Base-by-base conservation (phyloP, 192 early-diverging fungal species). In the Linnemannia elongata region DNA sequence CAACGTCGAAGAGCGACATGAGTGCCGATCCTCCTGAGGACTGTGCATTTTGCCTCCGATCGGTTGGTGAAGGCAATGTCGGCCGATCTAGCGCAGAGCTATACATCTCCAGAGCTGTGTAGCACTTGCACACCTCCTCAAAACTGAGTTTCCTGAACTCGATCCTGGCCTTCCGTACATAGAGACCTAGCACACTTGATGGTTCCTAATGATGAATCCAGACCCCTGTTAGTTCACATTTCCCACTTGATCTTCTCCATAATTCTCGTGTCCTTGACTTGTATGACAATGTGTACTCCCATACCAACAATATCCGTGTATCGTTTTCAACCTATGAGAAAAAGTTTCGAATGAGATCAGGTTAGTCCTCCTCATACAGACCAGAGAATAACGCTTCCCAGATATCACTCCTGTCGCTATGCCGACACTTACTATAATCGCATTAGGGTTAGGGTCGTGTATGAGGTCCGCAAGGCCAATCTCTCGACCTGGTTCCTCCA, bases 171-270 rank as follows among this genome's bases (percentile, higher is more conserved):
- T 83, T 88, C 1, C 89, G 79, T 18, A 88, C 84, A 47, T 87
- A 90, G 24, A 90, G 55, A 7, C 88, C 89, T 63, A 90, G 75
- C 6, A 88, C 57, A 74, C 89, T 90, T 20, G 76, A 36, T 33
- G 81, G 74, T 30, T 83, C 84, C 89, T 90, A 70, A 1, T 52
- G 9, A 78, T 30, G 72, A 20, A 63, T 10, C 54, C 54, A 49
- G 30, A 30, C 4, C 17, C 9, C 12, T 72, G 70, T 20, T 47
- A 63, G 54, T 39, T 49, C 38, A 3, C 24, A 22, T 1, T 36
- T 72, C 6, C 27, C 33, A 52, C 20, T 72, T 49, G 24, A 8
- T 22, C 33, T 54, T 41, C 42, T 45, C 22, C 57, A 30, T 17
- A 36, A 24, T n/a, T 10, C n/a, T 9, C 35, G 6, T 66, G 27